Evolutionary conservation across 805 yeast species (phyloP), one percentile per base, ranked within the genome.

Genomic region (Kuraishia piskuri): DNA sequence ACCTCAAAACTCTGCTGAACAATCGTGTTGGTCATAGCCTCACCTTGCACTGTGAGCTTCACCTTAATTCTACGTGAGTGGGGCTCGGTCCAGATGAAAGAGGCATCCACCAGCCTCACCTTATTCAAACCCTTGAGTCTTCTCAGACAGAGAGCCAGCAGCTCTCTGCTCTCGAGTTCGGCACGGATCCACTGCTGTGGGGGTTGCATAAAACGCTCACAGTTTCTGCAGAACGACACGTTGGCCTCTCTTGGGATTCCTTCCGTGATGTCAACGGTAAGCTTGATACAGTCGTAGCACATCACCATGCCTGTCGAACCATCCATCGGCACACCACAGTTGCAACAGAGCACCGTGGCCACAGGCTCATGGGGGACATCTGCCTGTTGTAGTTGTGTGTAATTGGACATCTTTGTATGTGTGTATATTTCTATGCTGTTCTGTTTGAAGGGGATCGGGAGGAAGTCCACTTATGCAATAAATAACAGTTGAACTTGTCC

Each of bases 11-110:
- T 80, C 72, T 94, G 99, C 67, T 95, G 97, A 36, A 94, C 83
- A 58, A 92, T 87, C 23, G 97, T 89, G 64, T 89, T 90, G 25
- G 85, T 77, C 81, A 90, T 84, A 22, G 97, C 97, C 68, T 94
- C 99, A 59, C 97, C 97, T 70, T 92, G 98, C 26, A 94, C 96
- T 0, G 97, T 90, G 53, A 94, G 72, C 64, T 91, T 90, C 58
- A 95, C 82, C 68, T 90, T 83, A 56, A 92, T 83, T 75, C 99
- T 85, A 70, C 99, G 81, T 24, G 97, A 90, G 69, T 94, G 99
- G 2, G 99, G 99, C 73, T 94, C 99, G 0, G 99, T 94, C 99
- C 99, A 94, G 57, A 95, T 82, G 63, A 91, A 94, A 4, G 91
- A 80, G 2, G 99, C 99, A 72, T 94, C 98, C 46, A 90, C 83